Evolutionary conservation across 2,329 filamentous ascomycete genomes (phyloP).

Genomic region (Emergomyces africanus): DNA sequence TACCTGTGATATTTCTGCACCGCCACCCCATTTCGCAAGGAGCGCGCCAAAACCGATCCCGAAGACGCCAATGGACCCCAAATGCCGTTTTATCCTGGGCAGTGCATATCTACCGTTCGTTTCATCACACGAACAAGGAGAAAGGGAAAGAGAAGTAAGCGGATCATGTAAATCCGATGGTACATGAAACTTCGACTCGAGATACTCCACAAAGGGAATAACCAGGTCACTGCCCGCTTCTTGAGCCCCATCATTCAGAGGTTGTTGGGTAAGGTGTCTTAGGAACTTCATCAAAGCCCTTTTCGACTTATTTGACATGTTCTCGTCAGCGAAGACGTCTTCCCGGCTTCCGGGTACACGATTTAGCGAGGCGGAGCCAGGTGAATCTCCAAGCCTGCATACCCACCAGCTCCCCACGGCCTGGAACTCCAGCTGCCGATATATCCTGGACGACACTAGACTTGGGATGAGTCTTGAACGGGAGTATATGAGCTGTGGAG

Average conservation of each 20-base stretch:
- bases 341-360: constrained; percentile 82
- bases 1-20: constrained; percentile 81
- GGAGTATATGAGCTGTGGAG: constrained; percentile 77
- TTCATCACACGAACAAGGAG: constrained; percentile 41
- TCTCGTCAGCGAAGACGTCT: constrained; percentile 71
- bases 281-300: constrained; percentile 85
- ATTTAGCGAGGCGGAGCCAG: constrained; percentile 34
- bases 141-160: constrained; percentile 60
- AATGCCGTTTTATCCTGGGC: constrained; percentile 60
- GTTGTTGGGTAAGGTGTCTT: constrained; percentile 59
- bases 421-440: constrained; percentile 82
- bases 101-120: constrained; percentile 58
- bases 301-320: constrained; percentile 69
- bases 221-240: constrained; percentile 43
- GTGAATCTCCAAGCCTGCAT: constrained; percentile 27
- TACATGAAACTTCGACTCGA: constrained; percentile 48
- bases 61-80: constrained; percentile 76
- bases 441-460: constrained; percentile 80
- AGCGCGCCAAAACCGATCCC: constrained; percentile 82
- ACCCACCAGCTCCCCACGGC: constrained; percentile 91
- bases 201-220: constrained; percentile 36
- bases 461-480: constrained; percentile 63
- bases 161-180: constrained; percentile 55
- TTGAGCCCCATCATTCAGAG: constrained; percentile 44
- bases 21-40: constrained; percentile 83